These are phyloP conservation scores for Backusella sp. DNA, from an alignment of 192 early-diverging fungal species.

Conservation along the genomic window DNA sequence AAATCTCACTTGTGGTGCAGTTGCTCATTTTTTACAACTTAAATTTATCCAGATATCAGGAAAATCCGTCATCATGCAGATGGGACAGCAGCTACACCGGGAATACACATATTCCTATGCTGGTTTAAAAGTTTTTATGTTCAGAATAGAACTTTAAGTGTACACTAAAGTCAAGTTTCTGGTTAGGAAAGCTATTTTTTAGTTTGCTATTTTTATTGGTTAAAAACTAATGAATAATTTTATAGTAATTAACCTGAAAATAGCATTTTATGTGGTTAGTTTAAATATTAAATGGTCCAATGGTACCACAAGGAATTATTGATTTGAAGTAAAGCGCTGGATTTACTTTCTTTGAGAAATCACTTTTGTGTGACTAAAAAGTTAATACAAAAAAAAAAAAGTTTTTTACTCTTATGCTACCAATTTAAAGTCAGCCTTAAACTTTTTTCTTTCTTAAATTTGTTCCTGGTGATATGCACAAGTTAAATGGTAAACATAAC, in stretches of 20 bases:
- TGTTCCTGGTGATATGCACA: neutral
- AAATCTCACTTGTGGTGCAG: too few species aligned
- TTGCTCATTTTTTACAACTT: neutral
- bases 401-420: neutral
- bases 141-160: too few species aligned
- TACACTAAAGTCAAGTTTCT: too few species aligned
- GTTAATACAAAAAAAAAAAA: neutral
- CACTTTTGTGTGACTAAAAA: neutral
- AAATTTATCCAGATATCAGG: neutral
- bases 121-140: too few species aligned
- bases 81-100: too few species aligned
- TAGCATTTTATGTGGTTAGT: neutral
- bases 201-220: neutral
- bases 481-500: neutral
- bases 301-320: neutral
- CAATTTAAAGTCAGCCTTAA: neutral
- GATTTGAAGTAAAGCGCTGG: neutral
- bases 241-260: neutral
- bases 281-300: neutral
- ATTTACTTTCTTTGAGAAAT: neutral
- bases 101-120: too few species aligned
- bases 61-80: neutral
- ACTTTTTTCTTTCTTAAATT: neutral
- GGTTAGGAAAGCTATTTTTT: too few species aligned
- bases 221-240: neutral